Evolutionary conservation across 164 flowering plant genomes (phyloP), one percentile per base, ranked within the genome.

Genomic region (Aristolochia fimbriata): DNA sequence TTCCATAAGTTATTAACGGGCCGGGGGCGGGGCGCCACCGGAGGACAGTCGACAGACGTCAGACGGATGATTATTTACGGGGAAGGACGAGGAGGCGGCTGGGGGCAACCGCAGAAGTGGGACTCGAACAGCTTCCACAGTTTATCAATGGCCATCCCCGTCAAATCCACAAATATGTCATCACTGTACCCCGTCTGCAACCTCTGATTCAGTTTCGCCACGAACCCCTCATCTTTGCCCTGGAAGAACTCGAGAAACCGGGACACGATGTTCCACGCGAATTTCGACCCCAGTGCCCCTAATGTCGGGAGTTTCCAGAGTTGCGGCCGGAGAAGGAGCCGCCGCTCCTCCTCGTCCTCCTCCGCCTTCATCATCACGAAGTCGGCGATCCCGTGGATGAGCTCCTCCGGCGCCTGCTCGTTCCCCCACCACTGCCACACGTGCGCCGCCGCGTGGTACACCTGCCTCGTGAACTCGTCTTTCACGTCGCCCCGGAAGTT

Each of bases 381-480:
- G 62, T 84, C 93, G 0, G 92, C 90, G 1, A 88, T 70, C 50
- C 93, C 96, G 70, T 84, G 87, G 2, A 76, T 81, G 51, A 86
- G 55, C 1, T 85, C 84, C 0, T 81, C 84, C 0, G 78, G 81
- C 0, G 86, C 69, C 47, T 68, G 65, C 0, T 81, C 81, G 15
- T 65, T 74, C 2, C 86, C 91, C 10, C 72, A 62, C 88, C 91
- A 83, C 62, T 88, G 96, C 93, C 93, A 88, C 0, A 80, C 41
- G 23, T 84, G 92, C 0, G 81, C 66, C 66, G 68, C 55, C 62
- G 85, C 87, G 33, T 87, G 95, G 65, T 80, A 85, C 0, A 83
- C 13, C 1, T 83, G 77, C 0, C 91, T 85, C 0, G 76, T 72
- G 59, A 85, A 17, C 58, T 83, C 93, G 33, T 53, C 63, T 62